Percentiles rank a stretch among this genome's conserved stretches.
Conservation (phyloP, 441 rosid genomes). For the Bocquillonia castaneifolia region DNA sequence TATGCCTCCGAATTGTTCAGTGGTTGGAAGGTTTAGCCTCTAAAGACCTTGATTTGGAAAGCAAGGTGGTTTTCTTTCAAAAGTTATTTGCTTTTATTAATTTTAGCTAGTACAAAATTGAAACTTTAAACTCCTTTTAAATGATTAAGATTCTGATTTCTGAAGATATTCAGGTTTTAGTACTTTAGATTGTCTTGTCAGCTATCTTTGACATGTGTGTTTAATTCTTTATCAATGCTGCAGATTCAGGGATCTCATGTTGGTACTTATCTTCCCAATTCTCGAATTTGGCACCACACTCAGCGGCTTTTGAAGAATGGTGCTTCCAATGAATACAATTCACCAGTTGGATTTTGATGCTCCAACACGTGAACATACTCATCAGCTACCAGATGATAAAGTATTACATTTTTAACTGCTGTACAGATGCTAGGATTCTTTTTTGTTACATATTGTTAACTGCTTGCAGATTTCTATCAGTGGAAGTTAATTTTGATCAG, state of each 20-base stretch:
- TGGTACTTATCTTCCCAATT: conserved; percentile 88
- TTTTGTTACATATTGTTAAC: conserved; percentile 9
- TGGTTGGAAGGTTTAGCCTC: conserved; percentile 98
- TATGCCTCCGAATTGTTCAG: conserved; percentile 88
- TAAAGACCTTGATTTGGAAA: conserved; percentile 88
- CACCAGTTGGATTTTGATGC: conserved; percentile 99
- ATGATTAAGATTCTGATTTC: background rate
- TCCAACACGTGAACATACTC: conserved; percentile 92
- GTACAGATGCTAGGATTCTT: conserved; percentile 6
- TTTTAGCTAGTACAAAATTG: conserved; percentile 2
- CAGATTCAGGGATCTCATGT: conserved; percentile 95
- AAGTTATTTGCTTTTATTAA: conserved; percentile 4
- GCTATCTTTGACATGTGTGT: conserved; percentile 14
- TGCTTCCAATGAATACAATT: conserved; percentile 49
- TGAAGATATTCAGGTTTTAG: background rate
- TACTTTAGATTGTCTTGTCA: background rate
- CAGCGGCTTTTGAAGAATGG: conserved; percentile 77
- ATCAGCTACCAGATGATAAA: conserved; percentile 70
- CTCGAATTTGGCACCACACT: conserved; percentile 96
- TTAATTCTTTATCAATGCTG: conserved; percentile 23
- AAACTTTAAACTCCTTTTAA: background rate
- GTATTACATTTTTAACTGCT: conserved; percentile 35
- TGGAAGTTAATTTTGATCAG: background rate
- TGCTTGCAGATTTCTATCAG: background rate
- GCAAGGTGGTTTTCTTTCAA: conserved; percentile 53